These are phyloP conservation scores for Trichoderma sp. DNA, from an alignment of 2,329 filamentous ascomycete species.

Conservation along the genomic window DNA sequence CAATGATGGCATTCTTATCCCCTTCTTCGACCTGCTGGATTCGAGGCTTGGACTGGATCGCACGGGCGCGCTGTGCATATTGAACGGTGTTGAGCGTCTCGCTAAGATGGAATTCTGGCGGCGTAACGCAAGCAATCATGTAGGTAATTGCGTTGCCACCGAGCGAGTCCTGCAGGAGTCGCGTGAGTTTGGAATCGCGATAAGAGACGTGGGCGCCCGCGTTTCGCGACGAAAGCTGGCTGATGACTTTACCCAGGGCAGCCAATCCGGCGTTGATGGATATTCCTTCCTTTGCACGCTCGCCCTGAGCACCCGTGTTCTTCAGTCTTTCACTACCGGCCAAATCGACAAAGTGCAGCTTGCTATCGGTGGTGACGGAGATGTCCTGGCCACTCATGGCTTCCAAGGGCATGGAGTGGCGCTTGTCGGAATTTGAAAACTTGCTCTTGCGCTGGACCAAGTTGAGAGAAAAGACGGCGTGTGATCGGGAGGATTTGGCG, in stretches of 20 bases:
- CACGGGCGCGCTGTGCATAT: constrained; percentile 92
- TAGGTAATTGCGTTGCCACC: constrained; percentile 98
- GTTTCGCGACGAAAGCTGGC: constrained; percentile 89
- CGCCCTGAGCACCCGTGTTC: constrained; percentile 93
- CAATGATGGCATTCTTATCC: constrained; percentile 92
- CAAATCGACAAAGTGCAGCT: constrained; percentile 96
- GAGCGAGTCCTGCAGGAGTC: constrained; percentile 91
- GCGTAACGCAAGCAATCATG: constrained; percentile 98
- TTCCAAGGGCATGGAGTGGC: constrained; percentile 83
- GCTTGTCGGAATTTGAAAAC: constrained; percentile 69
- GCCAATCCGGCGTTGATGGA: constrained; percentile 97
- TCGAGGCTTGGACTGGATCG: constrained; percentile 95
- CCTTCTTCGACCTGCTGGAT: constrained; percentile 93
- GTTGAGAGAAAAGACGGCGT: constrained; percentile 96
- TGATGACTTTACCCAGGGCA: constrained; percentile 96
- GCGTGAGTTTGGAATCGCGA: constrained; percentile 94
- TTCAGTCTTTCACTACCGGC: constrained; percentile 96
- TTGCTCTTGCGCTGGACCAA: constrained; percentile 80
- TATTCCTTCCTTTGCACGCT: constrained; percentile 92
- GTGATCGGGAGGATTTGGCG: constrained; percentile 94
- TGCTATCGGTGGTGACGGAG: constrained; percentile 88
- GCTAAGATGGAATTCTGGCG: constrained; percentile 94
- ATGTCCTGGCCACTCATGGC: constrained; percentile 67
- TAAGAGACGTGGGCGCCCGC: constrained; percentile 92
- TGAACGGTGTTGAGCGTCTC: constrained; percentile 97